Evolutionary conservation across 1,284 basidiomycete genomes (phyloP), one percentile per base, ranked within the genome.

Genomic region (Trichosporon asahii): DNA sequence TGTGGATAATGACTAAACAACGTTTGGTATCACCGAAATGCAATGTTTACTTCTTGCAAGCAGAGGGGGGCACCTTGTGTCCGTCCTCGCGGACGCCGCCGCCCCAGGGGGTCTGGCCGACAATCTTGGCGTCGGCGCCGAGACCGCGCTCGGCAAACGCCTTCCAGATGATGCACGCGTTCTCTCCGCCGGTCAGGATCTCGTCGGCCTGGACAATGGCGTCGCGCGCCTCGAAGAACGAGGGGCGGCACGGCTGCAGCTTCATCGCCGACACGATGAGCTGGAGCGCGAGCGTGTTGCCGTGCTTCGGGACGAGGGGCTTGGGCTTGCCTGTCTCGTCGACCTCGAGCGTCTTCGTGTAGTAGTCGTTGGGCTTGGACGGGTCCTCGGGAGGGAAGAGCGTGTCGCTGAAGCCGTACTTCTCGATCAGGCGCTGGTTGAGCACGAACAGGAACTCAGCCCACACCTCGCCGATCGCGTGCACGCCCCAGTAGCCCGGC

Each of bases 401-500:
- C 1, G 86, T 87, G 25, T 89, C 86, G 35, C 88, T 87, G 87
- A 89, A 95, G 0, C 93, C 93, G 81, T 95, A 89, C 83, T 91
- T 90, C 81, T 85, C 85, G 76, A 95, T 91, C 55, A 96, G 84
- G 46, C 87, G 85, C 80, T 94, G 88, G 29, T 88, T 87, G 67
- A 94, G 86, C 75, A 94, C 88, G 89, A 93, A 97, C 70, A 98
- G 90, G 71, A 97, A 90, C 85, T 97, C 87, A 21, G 95, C 95
- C 95, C 95, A 98, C 70, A 98, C 95, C 84, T 95, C 94, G 70
- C 94, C 94, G 72, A 95, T 91, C 49, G 92, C 91, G 81, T 95
- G 93, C 23, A 84, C 84, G 64, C 81, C 71, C 76, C 74, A 75
- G 75, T 78, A 79, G 53, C 76, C 73, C 11, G 92, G 90, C 84